Conservation (phyloP, 352 stramenopile species). For the Phytophthora melonis region DNA sequence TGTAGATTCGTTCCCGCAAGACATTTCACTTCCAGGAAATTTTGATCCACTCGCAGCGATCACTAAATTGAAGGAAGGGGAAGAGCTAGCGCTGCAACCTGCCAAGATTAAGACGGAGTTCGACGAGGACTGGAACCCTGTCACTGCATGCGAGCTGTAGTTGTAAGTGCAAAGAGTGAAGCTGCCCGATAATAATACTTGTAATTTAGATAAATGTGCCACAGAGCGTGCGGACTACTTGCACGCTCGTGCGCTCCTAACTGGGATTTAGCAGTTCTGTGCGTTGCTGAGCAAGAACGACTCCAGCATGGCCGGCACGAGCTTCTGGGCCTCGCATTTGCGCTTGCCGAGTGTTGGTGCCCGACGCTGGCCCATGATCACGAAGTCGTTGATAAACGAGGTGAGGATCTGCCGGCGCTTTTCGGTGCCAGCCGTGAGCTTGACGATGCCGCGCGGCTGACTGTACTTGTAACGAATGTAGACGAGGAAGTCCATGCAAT, state of each 20-base stretch:
- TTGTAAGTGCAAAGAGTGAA: not conserved
- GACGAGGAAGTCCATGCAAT: conserved; percentile 50
- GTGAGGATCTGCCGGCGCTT: conserved; percentile 44
- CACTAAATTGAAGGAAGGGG: conserved; percentile 28
- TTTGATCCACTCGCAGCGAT: conserved; percentile 47
- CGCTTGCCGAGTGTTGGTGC: conserved; percentile 27
- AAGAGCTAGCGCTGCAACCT: conserved; percentile 26
- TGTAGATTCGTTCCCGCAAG: conserved; percentile 59
- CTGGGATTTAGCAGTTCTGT: conserved; percentile 16
- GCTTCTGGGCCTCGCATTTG: conserved; percentile 49
- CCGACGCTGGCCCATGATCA: conserved; percentile 43
- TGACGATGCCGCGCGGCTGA: conserved; percentile 46
- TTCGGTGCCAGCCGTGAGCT: conserved; percentile 36
- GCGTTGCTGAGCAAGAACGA: conserved; percentile 51
- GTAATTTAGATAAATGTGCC: conserved; percentile 26
- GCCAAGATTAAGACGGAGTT: conserved; percentile 43
- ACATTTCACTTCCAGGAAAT: conserved; percentile 66
- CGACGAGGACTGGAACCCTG: conserved; percentile 49
- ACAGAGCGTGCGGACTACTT: conserved; percentile 27
- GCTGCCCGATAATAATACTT: conserved; percentile 30
- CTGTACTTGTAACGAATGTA: conserved; percentile 54
- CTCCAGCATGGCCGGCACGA: conserved; percentile 50
- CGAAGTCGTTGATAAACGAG: conserved; percentile 51
- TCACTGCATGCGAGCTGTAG: conserved; percentile 48
- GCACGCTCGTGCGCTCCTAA: conserved; percentile 20